phyloP scores from a whole-genome alignment of 768 basidiomycete genomes.

The Psilocybe tampanensis region DNA sequence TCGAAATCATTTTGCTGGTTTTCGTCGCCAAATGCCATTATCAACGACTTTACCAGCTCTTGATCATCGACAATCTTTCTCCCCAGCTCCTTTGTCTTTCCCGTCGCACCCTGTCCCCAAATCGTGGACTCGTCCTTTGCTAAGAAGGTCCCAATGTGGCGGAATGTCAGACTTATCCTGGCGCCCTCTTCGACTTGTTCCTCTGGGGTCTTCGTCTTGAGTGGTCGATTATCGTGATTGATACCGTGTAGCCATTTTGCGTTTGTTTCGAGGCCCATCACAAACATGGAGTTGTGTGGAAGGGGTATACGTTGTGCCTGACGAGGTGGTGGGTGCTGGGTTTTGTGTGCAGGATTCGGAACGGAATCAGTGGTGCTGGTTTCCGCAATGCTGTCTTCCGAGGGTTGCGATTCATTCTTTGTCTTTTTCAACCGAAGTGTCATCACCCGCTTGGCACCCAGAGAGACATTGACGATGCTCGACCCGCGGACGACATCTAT shows the following conservation, averaged over 20 bases:
- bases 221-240: slow-evolving; percentile 72
- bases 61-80: slow-evolving; percentile 54
- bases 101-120: slow-evolving; percentile 73
- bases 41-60: slow-evolving; percentile 48
- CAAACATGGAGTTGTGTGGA: slow-evolving; percentile 83
- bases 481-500: too few species aligned
- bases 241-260: slow-evolving; percentile 77
- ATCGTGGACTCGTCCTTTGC: slow-evolving; percentile 44
- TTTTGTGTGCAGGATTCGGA: not conserved
- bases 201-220: slow-evolving; percentile 48
- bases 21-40: slow-evolving; percentile 73
- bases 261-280: slow-evolving; percentile 76
- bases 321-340: too few species aligned
- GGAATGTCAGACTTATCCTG: slow-evolving; percentile 80
- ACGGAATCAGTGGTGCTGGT: too few species aligned
- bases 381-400: too few species aligned
- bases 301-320: slow-evolving; percentile 69
- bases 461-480: slow-evolving; percentile 78
- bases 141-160: slow-evolving; percentile 78
- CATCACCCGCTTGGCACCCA: slow-evolving; percentile 80
- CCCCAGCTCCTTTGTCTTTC: slow-evolving; percentile 59
- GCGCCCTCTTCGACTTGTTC: slow-evolving; percentile 62
- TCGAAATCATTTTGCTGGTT: slow-evolving; percentile 72
- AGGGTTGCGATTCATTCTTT: slow-evolving; percentile 6
- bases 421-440: slow-evolving; percentile 70